Conservation (phyloP, 2,329 filamentous ascomycete species). For the Dothistroma pini region DNA sequence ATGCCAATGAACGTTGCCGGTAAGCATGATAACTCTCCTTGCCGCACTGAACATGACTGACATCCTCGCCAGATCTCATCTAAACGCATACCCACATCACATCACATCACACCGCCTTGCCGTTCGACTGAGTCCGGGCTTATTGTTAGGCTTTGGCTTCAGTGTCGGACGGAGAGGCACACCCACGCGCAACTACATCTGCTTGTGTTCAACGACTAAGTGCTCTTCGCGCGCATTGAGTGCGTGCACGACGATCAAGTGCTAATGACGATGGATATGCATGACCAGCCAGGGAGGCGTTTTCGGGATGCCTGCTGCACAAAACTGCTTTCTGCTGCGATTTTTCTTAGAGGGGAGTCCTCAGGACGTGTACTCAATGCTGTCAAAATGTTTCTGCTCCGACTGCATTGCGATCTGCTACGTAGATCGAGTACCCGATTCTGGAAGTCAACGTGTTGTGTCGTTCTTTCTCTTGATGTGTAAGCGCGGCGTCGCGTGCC, state of each 20-base stretch:
- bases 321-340: conserved; percentile 25
- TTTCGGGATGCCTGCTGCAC: conserved; percentile 21
- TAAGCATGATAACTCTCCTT: conserved; percentile 38
- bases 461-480: conserved; percentile 4
- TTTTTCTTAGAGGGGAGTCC: conserved; percentile 29
- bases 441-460: conserved; percentile 14
- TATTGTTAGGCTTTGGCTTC: conserved; percentile 8
- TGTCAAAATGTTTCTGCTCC: conserved; percentile 31
- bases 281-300: conserved; percentile 27
- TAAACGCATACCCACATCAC: conserved; percentile 28
- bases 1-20: conserved; percentile 92
- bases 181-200: conserved; percentile 15
- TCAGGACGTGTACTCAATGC: conserved; percentile 26
- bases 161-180: conserved; percentile 21
- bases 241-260: conserved; percentile 17
- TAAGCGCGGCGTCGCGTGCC: not conserved
- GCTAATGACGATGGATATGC: conserved; percentile 28
- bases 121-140: conserved; percentile 25
- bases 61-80: conserved; percentile 45
- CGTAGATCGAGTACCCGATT: conserved; percentile 28
- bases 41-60: conserved; percentile 7
- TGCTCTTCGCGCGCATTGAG: conserved; percentile 18
- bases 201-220: conserved; percentile 18
- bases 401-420: conserved; percentile 33
- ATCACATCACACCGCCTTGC: conserved; percentile 19